These are phyloP conservation scores for Dendrobium officinale DNA, from an alignment of 106 monocot species.

Conservation along the genomic window DNA sequence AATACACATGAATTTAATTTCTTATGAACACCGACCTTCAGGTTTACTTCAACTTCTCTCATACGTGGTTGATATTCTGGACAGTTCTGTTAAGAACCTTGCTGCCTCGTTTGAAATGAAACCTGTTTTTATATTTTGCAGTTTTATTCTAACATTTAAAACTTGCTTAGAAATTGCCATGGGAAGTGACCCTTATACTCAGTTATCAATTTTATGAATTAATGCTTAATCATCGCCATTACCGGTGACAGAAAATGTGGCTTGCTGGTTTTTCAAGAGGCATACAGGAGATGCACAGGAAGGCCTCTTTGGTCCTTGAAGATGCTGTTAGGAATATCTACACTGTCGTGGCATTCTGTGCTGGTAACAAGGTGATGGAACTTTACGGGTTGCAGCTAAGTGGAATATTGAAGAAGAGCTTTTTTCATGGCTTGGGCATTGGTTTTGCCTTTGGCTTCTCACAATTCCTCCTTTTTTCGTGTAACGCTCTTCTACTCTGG, in stretches of 20 bases:
- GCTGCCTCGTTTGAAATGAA: background rate
- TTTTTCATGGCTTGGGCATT: constrained; percentile 74
- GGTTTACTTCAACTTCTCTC: too few relatives aligned
- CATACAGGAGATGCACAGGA: constrained; percentile 99
- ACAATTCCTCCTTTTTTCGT: constrained; percentile 94
- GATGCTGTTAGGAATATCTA: constrained; percentile 99
- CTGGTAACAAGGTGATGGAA: constrained; percentile 98
- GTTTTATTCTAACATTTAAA: background rate
- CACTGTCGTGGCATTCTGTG: constrained; percentile 94
- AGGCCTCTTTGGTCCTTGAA: constrained; percentile 95
- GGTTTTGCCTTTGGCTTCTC: constrained; percentile 95
- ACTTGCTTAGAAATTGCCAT: background rate
- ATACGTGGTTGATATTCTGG: too few relatives aligned
- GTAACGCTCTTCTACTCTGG: constrained; percentile 93
- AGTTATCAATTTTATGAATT: background rate
- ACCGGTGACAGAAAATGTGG: constrained; percentile 83
- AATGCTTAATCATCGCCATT: background rate
- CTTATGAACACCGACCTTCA: too few relatives aligned
- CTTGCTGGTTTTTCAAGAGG: constrained; percentile 96
- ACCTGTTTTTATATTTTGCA: background rate
- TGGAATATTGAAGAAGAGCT: constrained; percentile 69
- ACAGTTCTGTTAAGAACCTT: too few relatives aligned
- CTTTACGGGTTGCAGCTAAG: constrained; percentile 67
- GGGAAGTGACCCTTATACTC: background rate
- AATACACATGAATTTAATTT: too few relatives aligned